Conservation (phyloP, 2,329 filamentous ascomycete species). For the Aureobasidium zeae region DNA sequence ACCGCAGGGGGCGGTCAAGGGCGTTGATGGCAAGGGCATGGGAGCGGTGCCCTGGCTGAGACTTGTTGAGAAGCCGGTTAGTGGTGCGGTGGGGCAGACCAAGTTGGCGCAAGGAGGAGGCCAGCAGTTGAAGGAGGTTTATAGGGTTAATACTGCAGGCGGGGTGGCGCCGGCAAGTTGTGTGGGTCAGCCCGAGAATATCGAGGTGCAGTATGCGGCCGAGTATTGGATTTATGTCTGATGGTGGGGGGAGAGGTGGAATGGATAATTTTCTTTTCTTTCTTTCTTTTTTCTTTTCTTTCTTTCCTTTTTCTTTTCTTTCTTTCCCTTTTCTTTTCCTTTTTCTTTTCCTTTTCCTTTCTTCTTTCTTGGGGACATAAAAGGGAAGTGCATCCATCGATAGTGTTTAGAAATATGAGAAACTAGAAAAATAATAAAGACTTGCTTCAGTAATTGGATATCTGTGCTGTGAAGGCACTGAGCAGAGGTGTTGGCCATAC, state of each 20-base stretch:
- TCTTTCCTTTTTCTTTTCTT: no score
- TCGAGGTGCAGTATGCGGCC: conserved; percentile 71
- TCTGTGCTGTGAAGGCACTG: no score
- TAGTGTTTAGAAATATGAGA: no score
- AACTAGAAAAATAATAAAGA: no score
- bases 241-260: not conserved
- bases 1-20: conserved; percentile 50
- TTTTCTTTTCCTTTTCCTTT: no score
- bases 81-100: no score
- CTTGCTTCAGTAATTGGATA: no score
- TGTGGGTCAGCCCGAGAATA: conserved; percentile 50
- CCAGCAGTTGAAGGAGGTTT: conserved; percentile 64
- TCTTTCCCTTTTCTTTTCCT: no score
- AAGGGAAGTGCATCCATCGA: no score
- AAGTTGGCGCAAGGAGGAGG: conserved; percentile 39
- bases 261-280: not conserved
- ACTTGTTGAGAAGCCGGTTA: conserved; percentile 46
- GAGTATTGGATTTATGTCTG: conserved; percentile 58
- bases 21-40: conserved; percentile 49
- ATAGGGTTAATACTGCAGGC: conserved; percentile 74
- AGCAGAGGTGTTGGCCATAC: no score
- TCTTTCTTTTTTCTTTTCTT: not conserved
- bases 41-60: conserved; percentile 74
- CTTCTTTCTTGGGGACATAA: no score
- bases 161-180: conserved; percentile 69